These are phyloP conservation scores for Salvia splendens DNA, from an alignment of 257 asterid genomes.

Conservation along the genomic window DNA sequence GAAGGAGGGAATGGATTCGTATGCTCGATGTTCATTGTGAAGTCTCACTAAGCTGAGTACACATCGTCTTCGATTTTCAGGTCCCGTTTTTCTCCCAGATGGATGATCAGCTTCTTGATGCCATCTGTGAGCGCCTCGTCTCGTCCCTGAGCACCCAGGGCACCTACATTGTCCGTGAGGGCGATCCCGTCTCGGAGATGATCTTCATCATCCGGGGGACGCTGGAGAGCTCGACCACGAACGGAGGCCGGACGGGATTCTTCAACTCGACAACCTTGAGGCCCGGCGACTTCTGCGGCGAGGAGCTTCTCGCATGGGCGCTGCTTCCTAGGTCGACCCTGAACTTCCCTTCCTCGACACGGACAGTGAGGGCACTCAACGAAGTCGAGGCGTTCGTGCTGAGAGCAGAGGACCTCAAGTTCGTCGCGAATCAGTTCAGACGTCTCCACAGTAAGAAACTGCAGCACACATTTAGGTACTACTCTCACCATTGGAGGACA, in stretches of 20 bases:
- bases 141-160: slow-evolving; percentile 76
- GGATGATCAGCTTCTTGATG: slow-evolving; percentile 82
- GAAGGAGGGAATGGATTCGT: not conserved
- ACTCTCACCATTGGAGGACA: slow-evolving; percentile 87
- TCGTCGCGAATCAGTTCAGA: slow-evolving; percentile 79
- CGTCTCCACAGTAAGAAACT: slow-evolving; percentile 83
- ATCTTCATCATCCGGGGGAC: slow-evolving; percentile 75
- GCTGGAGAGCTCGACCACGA: slow-evolving; percentile 81
- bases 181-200: slow-evolving; percentile 82
- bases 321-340: slow-evolving; percentile 61
- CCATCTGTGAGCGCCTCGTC: slow-evolving; percentile 81
- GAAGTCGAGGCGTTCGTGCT: slow-evolving; percentile 88
- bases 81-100: slow-evolving; percentile 85
- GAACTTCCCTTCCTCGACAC: slow-evolving; percentile 73
- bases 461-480: slow-evolving; percentile 74
- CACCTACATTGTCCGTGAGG: slow-evolving; percentile 85
- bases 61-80: slow-evolving; percentile 42
- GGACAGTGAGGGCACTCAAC: slow-evolving; percentile 68
- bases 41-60: not conserved
- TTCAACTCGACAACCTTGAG: slow-evolving; percentile 65
- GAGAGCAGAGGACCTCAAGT: slow-evolving; percentile 79
- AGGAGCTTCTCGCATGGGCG: slow-evolving; percentile 87
- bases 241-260: slow-evolving; percentile 82
- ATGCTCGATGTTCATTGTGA: not conserved
- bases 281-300: slow-evolving; percentile 81